Evolutionary conservation across 345 rosid genomes (phyloP).

Genomic region (Physaria fendleri): DNA sequence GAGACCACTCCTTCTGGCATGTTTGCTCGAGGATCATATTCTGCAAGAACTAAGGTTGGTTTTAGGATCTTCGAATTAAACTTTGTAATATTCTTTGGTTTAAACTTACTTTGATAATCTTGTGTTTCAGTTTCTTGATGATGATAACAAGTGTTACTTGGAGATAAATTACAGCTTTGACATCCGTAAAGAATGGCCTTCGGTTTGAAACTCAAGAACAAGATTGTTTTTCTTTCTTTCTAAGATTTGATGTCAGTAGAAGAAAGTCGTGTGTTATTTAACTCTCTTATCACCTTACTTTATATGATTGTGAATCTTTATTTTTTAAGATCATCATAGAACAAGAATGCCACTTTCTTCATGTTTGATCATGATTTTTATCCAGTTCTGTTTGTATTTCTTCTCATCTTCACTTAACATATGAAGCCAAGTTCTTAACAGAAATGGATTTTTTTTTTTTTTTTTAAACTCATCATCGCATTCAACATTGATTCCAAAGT

Average conservation of each 20-base stretch:
- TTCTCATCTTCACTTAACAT: too few species aligned
- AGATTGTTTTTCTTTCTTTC: too few species aligned
- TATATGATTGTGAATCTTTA: conserved; percentile 26
- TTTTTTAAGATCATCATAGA: conserved; percentile 18
- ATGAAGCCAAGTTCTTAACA: too few species aligned
- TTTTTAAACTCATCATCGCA: too few species aligned
- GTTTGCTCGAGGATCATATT: conserved; percentile 67
- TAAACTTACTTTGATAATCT: neutral
- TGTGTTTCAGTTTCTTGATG: conserved; percentile 63
- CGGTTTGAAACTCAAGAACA: too few species aligned
- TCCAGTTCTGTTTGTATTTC: too few species aligned
- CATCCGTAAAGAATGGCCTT: conserved; percentile 73
- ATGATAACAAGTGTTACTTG: conserved; percentile 76
- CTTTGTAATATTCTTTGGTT: neutral
- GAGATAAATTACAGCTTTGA: conserved; percentile 76
- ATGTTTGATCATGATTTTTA: conserved; percentile 14
- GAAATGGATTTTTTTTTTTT: too few species aligned
- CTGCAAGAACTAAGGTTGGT: conserved; percentile 68
- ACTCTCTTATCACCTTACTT: conserved; percentile 11
- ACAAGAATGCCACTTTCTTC: conserved; percentile 17
- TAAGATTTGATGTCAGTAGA: too few species aligned
- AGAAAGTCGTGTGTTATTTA: too few species aligned
- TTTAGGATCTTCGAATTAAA: neutral
- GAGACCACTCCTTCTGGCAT: conserved; percentile 72
- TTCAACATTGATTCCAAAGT: too few species aligned